phyloP scores from a whole-genome alignment of 73 alveolate genomes.

The Diophrys sp. region DNA sequence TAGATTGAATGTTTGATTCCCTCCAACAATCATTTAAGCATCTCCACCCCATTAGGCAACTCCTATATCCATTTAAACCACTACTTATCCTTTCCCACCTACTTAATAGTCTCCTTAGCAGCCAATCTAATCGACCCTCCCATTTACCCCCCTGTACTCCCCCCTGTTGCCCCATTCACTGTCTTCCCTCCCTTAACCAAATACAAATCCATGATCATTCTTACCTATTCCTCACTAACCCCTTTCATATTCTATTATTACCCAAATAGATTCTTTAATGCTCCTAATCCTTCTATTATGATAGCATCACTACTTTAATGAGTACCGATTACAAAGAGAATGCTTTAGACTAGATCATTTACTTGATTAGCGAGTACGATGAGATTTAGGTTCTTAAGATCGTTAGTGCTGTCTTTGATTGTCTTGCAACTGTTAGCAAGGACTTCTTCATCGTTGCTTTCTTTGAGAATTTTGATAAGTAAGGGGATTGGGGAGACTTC shows the following conservation, averaged over 20 bases:
- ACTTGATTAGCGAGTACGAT: not conserved
- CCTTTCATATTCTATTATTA: too few species aligned
- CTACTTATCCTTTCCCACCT: not conserved
- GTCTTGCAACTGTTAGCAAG: not conserved
- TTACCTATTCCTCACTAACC: not conserved
- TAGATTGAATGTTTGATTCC: too few species aligned
- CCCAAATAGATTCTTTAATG: not conserved
- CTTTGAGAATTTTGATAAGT: not conserved
- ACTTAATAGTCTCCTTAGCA: not conserved
- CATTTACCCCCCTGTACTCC: not conserved
- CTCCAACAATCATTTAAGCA: too few species aligned
- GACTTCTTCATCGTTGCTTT: not conserved
- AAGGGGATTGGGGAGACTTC: not conserved
- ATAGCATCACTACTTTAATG: not conserved
- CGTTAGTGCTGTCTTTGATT: not conserved
- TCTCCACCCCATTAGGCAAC: not conserved
- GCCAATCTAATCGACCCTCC: not conserved
- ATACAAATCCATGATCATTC: not conserved
- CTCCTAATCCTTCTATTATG: not conserved
- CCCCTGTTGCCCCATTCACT: too few species aligned
- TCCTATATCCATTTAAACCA: not conserved
- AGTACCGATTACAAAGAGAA: not conserved
- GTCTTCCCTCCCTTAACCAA: too few species aligned
- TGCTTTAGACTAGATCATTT: not conserved
- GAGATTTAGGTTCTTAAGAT: not conserved